Percentiles rank a stretch among this genome's conserved stretches.
Evolutionary conservation across 257 asterid genomes (phyloP).

Genomic region (Solanum stenotomum): DNA sequence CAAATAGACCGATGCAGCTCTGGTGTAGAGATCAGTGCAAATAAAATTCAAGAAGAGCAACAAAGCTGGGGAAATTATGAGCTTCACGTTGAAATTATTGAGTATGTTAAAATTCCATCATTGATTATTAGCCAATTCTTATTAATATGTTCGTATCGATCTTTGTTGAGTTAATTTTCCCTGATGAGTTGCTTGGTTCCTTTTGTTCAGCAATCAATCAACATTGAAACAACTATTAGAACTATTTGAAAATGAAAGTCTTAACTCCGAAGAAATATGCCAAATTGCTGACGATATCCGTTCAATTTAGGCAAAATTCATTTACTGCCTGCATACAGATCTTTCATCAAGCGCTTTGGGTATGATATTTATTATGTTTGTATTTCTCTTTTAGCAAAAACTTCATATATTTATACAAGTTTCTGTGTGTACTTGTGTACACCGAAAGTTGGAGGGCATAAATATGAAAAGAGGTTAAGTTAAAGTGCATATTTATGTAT

Average conservation of each 20-base stretch:
- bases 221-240: constrained; percentile 72
- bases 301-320: too few species aligned
- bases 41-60: background rate
- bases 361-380: constrained; percentile 16
- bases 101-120: too few species aligned
- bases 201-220: constrained; percentile 64
- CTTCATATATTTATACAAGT: too few species aligned
- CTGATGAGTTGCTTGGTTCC: background rate
- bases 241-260: constrained; percentile 48
- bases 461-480: too few species aligned
- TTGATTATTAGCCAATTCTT: too few species aligned
- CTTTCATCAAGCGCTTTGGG: constrained; percentile 93
- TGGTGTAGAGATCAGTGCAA: background rate
- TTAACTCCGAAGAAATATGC: constrained; percentile 25
- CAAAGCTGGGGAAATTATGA: background rate
- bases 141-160: background rate
- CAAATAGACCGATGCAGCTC: too few species aligned
- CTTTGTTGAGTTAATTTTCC: background rate
- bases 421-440: too few species aligned
- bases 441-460: too few species aligned
- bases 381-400: background rate
- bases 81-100: background rate
- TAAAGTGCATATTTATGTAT: too few species aligned
- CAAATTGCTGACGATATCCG: too few species aligned
- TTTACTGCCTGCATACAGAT: constrained; percentile 89